Conservation (phyloP, 148 eudicot species). For the Cornus controversa region DNA sequence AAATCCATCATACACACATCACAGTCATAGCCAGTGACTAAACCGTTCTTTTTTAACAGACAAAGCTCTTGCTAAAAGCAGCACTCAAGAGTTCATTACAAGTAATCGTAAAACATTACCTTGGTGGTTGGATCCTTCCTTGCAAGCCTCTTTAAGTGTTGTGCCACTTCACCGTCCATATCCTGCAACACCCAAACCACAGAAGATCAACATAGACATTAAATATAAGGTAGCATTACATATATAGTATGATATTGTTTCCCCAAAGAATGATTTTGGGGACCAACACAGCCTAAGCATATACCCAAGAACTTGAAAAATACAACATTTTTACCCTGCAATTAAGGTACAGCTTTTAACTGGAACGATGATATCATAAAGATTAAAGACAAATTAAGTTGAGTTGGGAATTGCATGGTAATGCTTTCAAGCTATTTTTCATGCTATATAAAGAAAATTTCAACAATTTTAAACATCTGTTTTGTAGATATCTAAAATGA, state of each 20-base stretch:
- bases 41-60: neutral
- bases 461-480: neutral
- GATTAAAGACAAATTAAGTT: neutral
- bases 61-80: neutral
- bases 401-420: neutral
- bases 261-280: neutral
- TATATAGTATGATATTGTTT: neutral
- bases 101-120: constrained; percentile 30
- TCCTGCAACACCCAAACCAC: constrained; percentile 43
- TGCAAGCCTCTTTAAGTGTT: constrained; percentile 83
- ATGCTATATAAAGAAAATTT: neutral
- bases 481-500: neutral
- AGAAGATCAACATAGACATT: neutral
- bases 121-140: constrained; percentile 90
- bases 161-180: constrained; percentile 82
- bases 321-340: neutral
- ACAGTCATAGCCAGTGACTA: neutral
- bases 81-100: neutral
- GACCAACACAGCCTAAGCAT: no score
- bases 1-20: neutral
- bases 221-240: neutral
- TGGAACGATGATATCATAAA: neutral
- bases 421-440: neutral
- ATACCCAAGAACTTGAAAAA: neutral
- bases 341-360: neutral